phyloP scores from a whole-genome alignment of 495 filamentous ascomycete genomes.

The Penicillium steckii region DNA sequence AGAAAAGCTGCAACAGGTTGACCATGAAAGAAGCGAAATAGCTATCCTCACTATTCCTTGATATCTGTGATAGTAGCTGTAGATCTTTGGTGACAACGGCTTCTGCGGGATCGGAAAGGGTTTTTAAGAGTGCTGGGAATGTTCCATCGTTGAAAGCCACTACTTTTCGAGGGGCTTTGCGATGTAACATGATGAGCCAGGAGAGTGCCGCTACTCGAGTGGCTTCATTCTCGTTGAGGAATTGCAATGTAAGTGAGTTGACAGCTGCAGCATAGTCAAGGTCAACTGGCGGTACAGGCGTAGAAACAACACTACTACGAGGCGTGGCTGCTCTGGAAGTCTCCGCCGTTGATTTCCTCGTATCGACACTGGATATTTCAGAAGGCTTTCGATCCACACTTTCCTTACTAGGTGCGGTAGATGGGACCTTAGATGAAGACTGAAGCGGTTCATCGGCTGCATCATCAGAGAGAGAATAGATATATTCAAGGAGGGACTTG shows the following conservation, averaged over 20 bases:
- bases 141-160: slow-evolving; percentile 96
- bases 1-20: slow-evolving; percentile 90
- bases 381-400: slow-evolving; percentile 49
- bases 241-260: slow-evolving; percentile 87
- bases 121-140: slow-evolving; percentile 94
- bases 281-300: slow-evolving; percentile 54
- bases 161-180: slow-evolving; percentile 90
- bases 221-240: slow-evolving; percentile 94
- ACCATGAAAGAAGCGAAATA: slow-evolving; percentile 99
- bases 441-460: slow-evolving; percentile 39
- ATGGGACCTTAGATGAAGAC: slow-evolving; percentile 35
- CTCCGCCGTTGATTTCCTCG: slow-evolving; percentile 35
- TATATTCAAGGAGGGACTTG: slow-evolving; percentile 83
- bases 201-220: slow-evolving; percentile 90
- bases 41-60: slow-evolving; percentile 90
- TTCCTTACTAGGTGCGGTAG: slow-evolving; percentile 49
- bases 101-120: slow-evolving; percentile 91
- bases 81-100: slow-evolving; percentile 94
- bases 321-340: slow-evolving; percentile 47
- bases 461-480: slow-evolving; percentile 86
- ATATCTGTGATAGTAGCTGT: slow-evolving; percentile 93
- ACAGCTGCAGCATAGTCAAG: slow-evolving; percentile 98
- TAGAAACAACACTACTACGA: slow-evolving; percentile 39
- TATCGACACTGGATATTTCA: slow-evolving; percentile 31
- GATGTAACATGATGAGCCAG: slow-evolving; percentile 97